Base-by-base conservation (phyloP, 176 grass and related monocot species). In the Pharus latifolius region DNA sequence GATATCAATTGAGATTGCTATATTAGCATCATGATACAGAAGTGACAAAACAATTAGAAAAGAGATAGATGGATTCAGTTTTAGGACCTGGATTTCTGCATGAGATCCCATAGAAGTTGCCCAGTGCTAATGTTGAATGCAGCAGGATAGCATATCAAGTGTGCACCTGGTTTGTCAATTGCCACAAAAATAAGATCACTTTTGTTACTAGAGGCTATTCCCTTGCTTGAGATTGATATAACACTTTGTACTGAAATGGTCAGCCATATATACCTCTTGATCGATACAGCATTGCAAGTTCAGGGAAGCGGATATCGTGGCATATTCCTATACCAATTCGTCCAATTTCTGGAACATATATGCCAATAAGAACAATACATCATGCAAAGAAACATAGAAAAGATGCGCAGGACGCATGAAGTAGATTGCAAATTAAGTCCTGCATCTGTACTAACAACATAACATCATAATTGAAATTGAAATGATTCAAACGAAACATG, bases 71-170 rank as follows among this genome's bases (percentile, higher is more conserved):
- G n/a, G n/a, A n/a, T n/a, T n/a, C n/a, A n/a, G 28, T 66, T 15
- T 29, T 18, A 45, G 45, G 68, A 95, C 91, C 86, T 95, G 70
- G 80, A 86, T 49, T 80, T 95, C 66, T 89, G 86, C 83, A 95
- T 83, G 13, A 87, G 79, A 58, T 95, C 86, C 91, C 91, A 95
- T 10, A 87, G 86, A 20, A 89, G 80, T 28, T 77, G 32, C 31
- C 86, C 84, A 29, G 84, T 91, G 73, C 76, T 85, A 51, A 88
- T 87, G 84, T 91, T 91, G 57, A 87, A 91, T 11, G 91, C 87
- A 35, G 87, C 82, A 32, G 80, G 81, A 65, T 85, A 96, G 33
- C 91, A 88, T 54, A 96, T 69, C 69, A 91, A 54, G 76, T 87
- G 58, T 23, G 40, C 84, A 72, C 81, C 81, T 96, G 44, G 27